Percentiles rank a stretch among this genome's conserved stretches.
phyloP scores from a whole-genome alignment of 345 rosid genomes.

The Lumnitzera littorea region DNA sequence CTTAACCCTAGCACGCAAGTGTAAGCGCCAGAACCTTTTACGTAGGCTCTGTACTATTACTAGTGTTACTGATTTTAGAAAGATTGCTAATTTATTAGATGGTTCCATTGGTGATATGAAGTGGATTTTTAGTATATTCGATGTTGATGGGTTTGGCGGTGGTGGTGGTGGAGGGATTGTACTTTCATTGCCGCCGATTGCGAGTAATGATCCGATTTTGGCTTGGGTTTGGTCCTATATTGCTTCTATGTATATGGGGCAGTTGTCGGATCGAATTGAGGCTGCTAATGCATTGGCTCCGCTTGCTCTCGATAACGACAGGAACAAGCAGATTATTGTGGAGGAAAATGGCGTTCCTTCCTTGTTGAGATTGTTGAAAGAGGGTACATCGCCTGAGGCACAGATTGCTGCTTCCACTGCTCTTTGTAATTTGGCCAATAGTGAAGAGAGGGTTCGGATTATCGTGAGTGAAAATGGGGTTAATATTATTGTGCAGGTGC shows the following conservation, averaged over 20 bases:
- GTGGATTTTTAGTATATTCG: conserved; percentile 64
- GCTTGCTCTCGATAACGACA: conserved; percentile 63
- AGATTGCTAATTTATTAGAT: conserved; percentile 47
- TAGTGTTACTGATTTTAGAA: conserved; percentile 68
- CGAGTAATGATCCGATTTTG: conserved; percentile 80
- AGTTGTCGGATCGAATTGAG: conserved; percentile 46
- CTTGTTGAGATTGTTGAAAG: conserved; percentile 59
- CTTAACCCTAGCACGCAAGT: conserved; percentile 53
- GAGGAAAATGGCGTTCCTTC: conserved; percentile 83
- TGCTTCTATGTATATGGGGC: conserved; percentile 51
- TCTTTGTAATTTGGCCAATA: conserved; percentile 41
- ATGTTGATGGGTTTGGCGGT: conserved; percentile 24
- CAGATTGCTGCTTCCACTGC: conserved; percentile 58
- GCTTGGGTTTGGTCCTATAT: conserved; percentile 88
- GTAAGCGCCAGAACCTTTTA: conserved; percentile 57
- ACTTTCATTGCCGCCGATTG: conserved; percentile 75
- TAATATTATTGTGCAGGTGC: conserved; percentile 52
- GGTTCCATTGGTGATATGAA: conserved; percentile 76
- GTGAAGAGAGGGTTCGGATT: conserved; percentile 51
- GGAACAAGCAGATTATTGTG: conserved; percentile 81
- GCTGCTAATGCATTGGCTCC: conserved; percentile 69
- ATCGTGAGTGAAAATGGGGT: conserved; percentile 53
- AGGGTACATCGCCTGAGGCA: conserved; percentile 45
- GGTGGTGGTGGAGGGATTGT: conserved; percentile 45
- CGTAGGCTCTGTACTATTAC: conserved; percentile 58